phyloP scores from a whole-genome alignment of 2,329 filamentous ascomycete genomes.

The Aureobasidium sp. region DNA sequence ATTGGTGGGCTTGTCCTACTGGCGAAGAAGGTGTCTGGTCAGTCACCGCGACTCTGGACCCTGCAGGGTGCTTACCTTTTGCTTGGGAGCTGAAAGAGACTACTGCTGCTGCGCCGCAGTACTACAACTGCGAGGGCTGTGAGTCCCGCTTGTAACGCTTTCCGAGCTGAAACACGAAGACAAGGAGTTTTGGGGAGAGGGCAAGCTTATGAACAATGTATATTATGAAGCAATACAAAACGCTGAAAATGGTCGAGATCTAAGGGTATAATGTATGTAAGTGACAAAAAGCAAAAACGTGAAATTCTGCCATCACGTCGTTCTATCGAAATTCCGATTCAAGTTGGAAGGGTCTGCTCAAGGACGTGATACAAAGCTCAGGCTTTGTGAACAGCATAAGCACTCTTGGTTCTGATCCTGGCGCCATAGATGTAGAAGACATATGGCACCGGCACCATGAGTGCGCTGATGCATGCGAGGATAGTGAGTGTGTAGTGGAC shows the following conservation, averaged over 20 bases:
- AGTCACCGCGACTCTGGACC: too few species aligned
- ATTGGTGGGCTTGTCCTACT: too few species aligned
- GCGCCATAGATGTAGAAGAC: slow-evolving; percentile 22
- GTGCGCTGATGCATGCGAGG: slow-evolving; percentile 29
- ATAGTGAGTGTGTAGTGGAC: slow-evolving; percentile 38
- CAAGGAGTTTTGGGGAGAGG: not conserved
- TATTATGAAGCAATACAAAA: not conserved
- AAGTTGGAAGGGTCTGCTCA: not conserved
- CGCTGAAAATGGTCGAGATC: not conserved
- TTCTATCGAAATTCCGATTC: not conserved
- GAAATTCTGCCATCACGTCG: not conserved
- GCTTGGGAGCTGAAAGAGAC: too few species aligned
- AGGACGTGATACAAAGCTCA: not conserved
- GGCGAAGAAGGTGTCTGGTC: too few species aligned
- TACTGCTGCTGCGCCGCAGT: not conserved
- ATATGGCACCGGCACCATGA: slow-evolving; percentile 21
- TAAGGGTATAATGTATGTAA: slow-evolving; percentile 4
- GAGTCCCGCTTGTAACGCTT: not conserved
- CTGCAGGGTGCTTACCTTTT: too few species aligned
- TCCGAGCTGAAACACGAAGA: too few species aligned
- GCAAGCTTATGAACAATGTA: not conserved
- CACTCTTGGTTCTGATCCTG: slow-evolving; percentile 19
- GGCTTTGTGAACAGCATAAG: slow-evolving; percentile 13
- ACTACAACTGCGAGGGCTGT: not conserved
- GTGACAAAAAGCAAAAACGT: not conserved